Conservation (phyloP, 1,139 yeast genomes). For the Geotrichum candidum region DNA sequence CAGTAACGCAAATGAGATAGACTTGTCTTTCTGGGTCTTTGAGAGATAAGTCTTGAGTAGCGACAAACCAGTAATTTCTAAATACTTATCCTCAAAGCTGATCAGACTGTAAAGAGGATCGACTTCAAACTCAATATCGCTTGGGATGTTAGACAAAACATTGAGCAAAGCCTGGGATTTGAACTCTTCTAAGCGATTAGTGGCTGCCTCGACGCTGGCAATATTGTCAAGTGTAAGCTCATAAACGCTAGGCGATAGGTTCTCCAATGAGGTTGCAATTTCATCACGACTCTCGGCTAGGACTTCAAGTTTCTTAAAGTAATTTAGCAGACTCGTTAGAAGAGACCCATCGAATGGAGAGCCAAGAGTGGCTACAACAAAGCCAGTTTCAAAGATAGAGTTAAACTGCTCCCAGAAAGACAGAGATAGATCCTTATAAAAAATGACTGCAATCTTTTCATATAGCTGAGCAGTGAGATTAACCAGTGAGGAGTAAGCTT, state of each 20-base stretch:
- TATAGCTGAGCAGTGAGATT: slow-evolving; percentile 11
- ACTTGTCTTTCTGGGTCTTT: slow-evolving; percentile 12
- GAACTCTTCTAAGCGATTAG: slow-evolving; percentile 21
- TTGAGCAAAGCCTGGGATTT: slow-evolving; percentile 12
- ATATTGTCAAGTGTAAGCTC: slow-evolving; percentile 9
- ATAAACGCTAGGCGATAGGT: slow-evolving; percentile 1
- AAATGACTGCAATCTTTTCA: slow-evolving; percentile 4
- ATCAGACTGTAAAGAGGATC: slow-evolving; percentile 8
- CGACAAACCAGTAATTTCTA: slow-evolving; percentile 6
- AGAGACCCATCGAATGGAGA: slow-evolving; percentile 9
- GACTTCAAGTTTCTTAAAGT: not conserved
- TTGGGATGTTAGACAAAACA: not conserved
- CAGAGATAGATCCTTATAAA: slow-evolving; percentile 3
- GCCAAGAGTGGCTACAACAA: slow-evolving; percentile 10
- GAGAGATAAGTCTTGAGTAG: slow-evolving; percentile 3
- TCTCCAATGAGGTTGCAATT: slow-evolving; percentile 1
- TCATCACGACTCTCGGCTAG: slow-evolving; percentile 1
- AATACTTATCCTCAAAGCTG: slow-evolving; percentile 8
- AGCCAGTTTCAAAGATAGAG: slow-evolving; percentile 11
- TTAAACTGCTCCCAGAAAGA: slow-evolving; percentile 15
- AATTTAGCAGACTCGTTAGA: not conserved
- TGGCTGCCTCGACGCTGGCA: slow-evolving; percentile 26
- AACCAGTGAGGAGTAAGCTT: slow-evolving; percentile 13
- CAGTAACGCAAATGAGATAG: slow-evolving; percentile 14
- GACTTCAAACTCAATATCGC: slow-evolving; percentile 3